Percentiles rank a stretch among this genome's conserved stretches.
phyloP scores from a whole-genome alignment of 805 yeast species.

The Candida maris region DNA sequence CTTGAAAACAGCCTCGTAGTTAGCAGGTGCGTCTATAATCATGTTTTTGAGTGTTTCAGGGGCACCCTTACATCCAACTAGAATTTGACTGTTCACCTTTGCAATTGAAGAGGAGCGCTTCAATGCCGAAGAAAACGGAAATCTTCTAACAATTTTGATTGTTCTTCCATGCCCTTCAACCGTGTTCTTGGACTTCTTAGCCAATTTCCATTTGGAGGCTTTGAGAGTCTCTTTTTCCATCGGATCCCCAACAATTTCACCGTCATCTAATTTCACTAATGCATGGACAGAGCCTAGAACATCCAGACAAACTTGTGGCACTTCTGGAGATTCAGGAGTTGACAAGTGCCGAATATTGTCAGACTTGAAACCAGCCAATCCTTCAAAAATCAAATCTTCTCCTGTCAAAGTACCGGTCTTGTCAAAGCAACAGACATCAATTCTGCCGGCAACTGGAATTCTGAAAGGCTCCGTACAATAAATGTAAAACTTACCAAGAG shows the following conservation, averaged over 20 bases:
- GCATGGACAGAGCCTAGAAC: slow-evolving; percentile 97
- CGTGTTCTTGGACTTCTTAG: slow-evolving; percentile 57
- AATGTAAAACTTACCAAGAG: slow-evolving; percentile 80
- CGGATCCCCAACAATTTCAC: slow-evolving; percentile 98
- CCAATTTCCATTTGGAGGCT: slow-evolving; percentile 83
- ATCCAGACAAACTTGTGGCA: slow-evolving; percentile 63
- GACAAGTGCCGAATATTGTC: slow-evolving; percentile 53
- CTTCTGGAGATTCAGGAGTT: slow-evolving; percentile 47
- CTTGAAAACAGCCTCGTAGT: slow-evolving; percentile 82
- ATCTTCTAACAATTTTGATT: slow-evolving; percentile 79
- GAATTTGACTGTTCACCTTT: slow-evolving; percentile 43
- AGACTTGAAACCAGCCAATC: slow-evolving; percentile 75
- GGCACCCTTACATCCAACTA: slow-evolving; percentile 94
- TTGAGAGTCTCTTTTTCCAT: slow-evolving; percentile 96
- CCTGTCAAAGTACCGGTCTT: slow-evolving; percentile 98
- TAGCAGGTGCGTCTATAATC: slow-evolving; percentile 64
- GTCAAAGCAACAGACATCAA: slow-evolving; percentile 97
- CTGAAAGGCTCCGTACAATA: slow-evolving; percentile 98
- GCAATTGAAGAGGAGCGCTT: slow-evolving; percentile 93
- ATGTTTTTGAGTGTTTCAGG: slow-evolving; percentile 90
- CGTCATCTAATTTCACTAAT: slow-evolving; percentile 88
- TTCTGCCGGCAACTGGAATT: slow-evolving; percentile 95
- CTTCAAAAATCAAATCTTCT: slow-evolving; percentile 94
- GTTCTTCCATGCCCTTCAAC: slow-evolving; percentile 45
- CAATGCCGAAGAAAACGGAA: slow-evolving; percentile 94